Evolutionary conservation across 2,329 filamentous ascomycete genomes (phyloP), one percentile per base, ranked within the genome.

Genomic region (Fusarium nematophilum): DNA sequence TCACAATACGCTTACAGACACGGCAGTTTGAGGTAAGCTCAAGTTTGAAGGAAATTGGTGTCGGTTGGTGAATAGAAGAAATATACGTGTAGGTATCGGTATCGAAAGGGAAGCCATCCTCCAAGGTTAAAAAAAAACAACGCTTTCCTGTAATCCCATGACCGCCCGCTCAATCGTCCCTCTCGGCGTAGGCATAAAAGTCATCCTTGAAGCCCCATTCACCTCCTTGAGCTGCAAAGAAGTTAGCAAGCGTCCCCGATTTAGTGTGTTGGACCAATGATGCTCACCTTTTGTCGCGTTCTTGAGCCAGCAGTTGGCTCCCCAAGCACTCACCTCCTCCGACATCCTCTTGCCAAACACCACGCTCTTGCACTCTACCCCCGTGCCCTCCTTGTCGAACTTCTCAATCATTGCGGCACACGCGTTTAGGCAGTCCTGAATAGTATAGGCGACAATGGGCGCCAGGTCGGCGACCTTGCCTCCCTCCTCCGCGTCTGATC

Each of bases 291-390:
- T 53, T 4, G 42, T 46, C 10, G n/a, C 40, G 4, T 53, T 53
- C 27, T 62, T 62, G 9, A 60, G 9, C 55, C 56, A 63, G 3
- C 60, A 63, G 17, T 63, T 63, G 2, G 42, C 60, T 13, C 49
- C 54, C 3, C 49, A 21, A 0, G 2, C 2, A 1, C 42, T 9
- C 1, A 49, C 1, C 3, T 61, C 46, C 1, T 9, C 9, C 1
- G 47, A 33, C 60, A 63, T 43, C 11, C 15, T 45, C 9, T 53
- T 57, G 7, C 36, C 45, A 27, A 64, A 63, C 2, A 57, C 51
- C 6, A 63, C 27, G 2, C 60, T 63, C 1, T 14, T 33, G 13
- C 60, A 63, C 9, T 43, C 47, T 1, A 39, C 18, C n/a, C 60
- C 60, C 0, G 44, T 39, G 0, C 27, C 8, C 0, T 17, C 25